Conservation (phyloP, 495 filamentous ascomycete genomes). For the Aspergillus biplanus region DNA sequence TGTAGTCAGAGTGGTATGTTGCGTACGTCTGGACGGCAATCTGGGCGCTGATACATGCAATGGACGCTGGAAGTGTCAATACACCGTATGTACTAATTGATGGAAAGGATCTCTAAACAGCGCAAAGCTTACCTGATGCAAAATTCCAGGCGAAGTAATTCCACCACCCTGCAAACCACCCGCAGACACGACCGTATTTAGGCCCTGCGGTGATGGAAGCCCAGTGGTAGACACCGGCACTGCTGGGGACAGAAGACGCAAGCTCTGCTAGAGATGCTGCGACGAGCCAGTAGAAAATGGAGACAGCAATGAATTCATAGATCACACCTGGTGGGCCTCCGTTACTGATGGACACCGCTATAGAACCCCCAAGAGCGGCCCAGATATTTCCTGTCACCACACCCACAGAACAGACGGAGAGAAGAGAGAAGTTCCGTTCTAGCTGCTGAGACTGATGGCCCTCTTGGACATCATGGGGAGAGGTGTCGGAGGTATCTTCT, state of each 20-base stretch:
- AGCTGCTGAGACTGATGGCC: conserved; percentile 60
- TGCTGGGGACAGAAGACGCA: neutral
- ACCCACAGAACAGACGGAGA: conserved; percentile 59
- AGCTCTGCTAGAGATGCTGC: conserved; percentile 18
- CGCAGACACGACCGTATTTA: conserved; percentile 66
- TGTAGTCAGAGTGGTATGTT: conserved; percentile 67
- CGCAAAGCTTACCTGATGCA: conserved; percentile 17
- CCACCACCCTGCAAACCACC: conserved; percentile 79
- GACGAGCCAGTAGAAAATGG: conserved; percentile 10
- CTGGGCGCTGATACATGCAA: conserved; percentile 68
- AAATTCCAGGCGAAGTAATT: conserved; percentile 79
- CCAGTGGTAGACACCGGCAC: conserved; percentile 71
- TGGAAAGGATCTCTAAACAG: no score
- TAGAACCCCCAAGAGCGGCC: conserved; percentile 53
- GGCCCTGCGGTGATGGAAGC: conserved; percentile 72
- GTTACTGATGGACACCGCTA: conserved; percentile 13
- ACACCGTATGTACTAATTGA: no score
- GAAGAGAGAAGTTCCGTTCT: conserved; percentile 61
- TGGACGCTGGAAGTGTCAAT: conserved; percentile 56
- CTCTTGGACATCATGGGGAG: neutral
- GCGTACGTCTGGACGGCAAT: conserved; percentile 72
- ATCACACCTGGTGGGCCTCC: conserved; percentile 16
- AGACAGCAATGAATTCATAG: conserved; percentile 15
- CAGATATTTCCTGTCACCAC: conserved; percentile 63
- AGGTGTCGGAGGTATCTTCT: neutral